Base-by-base conservation (phyloP, 176 grass and related monocot species). In the Musa beccarii region DNA sequence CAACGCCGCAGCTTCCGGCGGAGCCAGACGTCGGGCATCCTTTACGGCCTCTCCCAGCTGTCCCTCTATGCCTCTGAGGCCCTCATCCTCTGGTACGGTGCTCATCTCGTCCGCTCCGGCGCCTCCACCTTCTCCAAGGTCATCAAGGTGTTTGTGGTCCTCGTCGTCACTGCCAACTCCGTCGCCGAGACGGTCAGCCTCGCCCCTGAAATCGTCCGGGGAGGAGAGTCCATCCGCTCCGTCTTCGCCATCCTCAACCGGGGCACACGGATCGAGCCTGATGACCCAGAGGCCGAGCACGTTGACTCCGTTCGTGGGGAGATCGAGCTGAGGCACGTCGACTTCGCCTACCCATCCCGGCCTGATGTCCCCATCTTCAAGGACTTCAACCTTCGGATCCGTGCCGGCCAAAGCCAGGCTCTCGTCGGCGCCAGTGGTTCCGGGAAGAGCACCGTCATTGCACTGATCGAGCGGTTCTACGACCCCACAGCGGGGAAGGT, bases 71-170 rank as follows among this genome's bases (percentile, higher is more conserved):
- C 88, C 52, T 99, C 95, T 0, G 90, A 99, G 73, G 96, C 96
- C 1, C 91, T 99, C 71, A 85, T 94, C 15, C 96, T 99, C 15
- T 99, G 96, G 96, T 99, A 94, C 6, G 90, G 91, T 63, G 87
- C 91, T 11, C 91, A 95, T 53, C 89, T 99, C 9, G 91, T 99
- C 19, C 82, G 85, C 54, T 83, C 69, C 7, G 88, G 89, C 1
- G 86, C 68, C 16, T 99, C 96, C 52, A 94, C 90, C 65, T 99
- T 99, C 89, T 94, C 88, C 70, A 95, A 94, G 84, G 91, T 95
- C 78, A 99, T 99, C 79, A 99, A 99, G 81, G 90, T 94, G 53
- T 99, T 99, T 63, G 91, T 99, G 15, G 96, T 99, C 75, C 91
- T 99, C 50, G 91, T 99, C 13, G 89, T 99, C 25, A 99, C 96